Evolutionary conservation across 208 protist genomes (phyloP).

Genomic region (Leishmania braziliensis): DNA sequence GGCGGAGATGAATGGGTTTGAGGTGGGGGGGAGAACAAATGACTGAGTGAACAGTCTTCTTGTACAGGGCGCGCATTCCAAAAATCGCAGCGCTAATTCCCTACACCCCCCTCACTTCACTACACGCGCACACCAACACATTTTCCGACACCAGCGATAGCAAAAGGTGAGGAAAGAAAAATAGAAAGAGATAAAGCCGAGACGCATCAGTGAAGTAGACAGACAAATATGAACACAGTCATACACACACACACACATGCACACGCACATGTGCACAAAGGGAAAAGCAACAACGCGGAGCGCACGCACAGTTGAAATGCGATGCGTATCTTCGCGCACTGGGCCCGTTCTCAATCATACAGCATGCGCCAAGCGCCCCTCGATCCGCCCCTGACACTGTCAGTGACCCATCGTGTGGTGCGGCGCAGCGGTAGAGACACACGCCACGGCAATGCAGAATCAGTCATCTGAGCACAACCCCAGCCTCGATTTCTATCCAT

Average conservation of each 20-base stretch:
- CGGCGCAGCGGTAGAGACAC: too few species aligned
- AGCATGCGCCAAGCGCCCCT: too few species aligned
- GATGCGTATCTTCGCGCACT: too few species aligned
- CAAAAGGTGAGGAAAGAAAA: background rate
- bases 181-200: background rate
- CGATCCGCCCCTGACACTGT: too few species aligned
- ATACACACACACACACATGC: background rate
- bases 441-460: too few species aligned
- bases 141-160: background rate
- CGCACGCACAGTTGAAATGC: too few species aligned
- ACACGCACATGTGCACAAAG: background rate
- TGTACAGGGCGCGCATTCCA: background rate
- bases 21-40: background rate
- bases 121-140: background rate
- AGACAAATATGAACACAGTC: background rate
- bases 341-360: too few species aligned
- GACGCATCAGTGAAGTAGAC: background rate
- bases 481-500: too few species aligned
- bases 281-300: background rate
- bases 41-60: background rate
- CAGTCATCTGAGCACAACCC: too few species aligned
- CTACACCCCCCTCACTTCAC: background rate
- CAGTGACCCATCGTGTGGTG: too few species aligned
- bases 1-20: background rate
- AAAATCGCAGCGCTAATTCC: too few species aligned